Conservation (phyloP, 1,284 basidiomycete genomes). For the Psilocybe mexicana region DNA sequence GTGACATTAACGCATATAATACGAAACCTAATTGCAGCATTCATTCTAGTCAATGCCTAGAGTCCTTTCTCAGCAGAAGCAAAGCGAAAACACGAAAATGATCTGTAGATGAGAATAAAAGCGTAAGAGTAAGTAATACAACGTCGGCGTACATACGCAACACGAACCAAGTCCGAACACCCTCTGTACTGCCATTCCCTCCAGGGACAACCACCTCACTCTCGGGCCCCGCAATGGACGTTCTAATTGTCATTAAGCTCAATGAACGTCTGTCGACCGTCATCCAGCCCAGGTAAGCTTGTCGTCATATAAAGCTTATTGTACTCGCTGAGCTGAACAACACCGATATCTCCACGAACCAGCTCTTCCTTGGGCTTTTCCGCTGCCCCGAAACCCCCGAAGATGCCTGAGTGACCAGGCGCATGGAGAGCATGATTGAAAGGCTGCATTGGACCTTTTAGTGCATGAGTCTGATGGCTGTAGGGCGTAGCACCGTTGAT, state of each 20-base stretch:
- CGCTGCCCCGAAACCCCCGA: slow-evolving; percentile 12
- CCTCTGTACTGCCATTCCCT: neutral
- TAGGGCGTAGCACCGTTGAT: slow-evolving; percentile 20
- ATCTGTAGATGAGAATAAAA: no score
- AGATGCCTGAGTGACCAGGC: slow-evolving; percentile 13
- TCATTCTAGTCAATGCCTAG: neutral
- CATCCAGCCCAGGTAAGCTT: slow-evolving; percentile 17
- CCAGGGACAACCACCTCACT: neutral
- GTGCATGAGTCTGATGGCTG: slow-evolving; percentile 20
- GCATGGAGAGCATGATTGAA: slow-evolving; percentile 27
- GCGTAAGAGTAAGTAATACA: neutral
- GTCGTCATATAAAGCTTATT: slow-evolving; percentile 18
- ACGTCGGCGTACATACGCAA: neutral
- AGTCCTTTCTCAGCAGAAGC: neutral
- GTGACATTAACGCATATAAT: neutral
- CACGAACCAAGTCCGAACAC: neutral
- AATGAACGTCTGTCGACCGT: slow-evolving; percentile 20
- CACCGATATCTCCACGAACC: slow-evolving; percentile 18
- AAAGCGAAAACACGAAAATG: no score
- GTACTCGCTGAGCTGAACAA: slow-evolving; percentile 19
- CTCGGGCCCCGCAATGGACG: neutral
- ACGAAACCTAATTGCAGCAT: neutral
- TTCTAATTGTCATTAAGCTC: slow-evolving; percentile 16
- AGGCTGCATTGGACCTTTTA: slow-evolving; percentile 23
- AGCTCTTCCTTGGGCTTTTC: slow-evolving; percentile 11